Evolutionary conservation across 371 early-diverging fungal genomes (phyloP), one percentile per base, ranked within the genome.

Genomic region (Mortierella sp.): DNA sequence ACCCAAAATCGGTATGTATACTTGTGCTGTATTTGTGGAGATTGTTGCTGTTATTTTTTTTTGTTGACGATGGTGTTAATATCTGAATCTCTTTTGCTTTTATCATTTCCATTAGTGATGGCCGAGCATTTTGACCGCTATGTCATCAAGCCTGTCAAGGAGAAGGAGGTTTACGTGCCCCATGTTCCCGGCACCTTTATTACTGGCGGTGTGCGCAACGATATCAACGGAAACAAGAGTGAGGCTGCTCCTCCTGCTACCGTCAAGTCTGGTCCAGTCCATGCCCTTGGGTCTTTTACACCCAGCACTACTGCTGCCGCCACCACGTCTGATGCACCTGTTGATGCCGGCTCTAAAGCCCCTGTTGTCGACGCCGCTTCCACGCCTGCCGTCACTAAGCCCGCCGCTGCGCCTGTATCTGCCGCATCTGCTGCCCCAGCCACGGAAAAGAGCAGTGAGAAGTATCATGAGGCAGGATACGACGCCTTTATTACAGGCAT

Each of bases 401-500:
- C 50, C 34, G 19, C 72, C 2, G 11, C 54, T 28, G 54, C 55
- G 21, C 11, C 28, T 38, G 54, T 45, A 45, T 45, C 45, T 45
- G 4, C 45, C 28, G 48, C 72, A 3, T 28, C 58, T 28, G 58
- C 13, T 28, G 48, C 13, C 58, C 3, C 60, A 70, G 58, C 10
- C 38, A 28, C 42, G 11, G 73, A n/a, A 48, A 10, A 28, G 24
- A 60, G 82, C 24, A 80, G 84, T 11, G 79, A 82, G 10, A 84
- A 79, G 28, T 84, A 88, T 79, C 95, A 95, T 77, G 94, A 95
- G 75, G 95, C 95, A 28, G 95, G 94, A 6, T 95, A 89, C 76
- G 95, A 95, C 81, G 93, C 95, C 3, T 94, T 92, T 80, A 88
- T 90, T 58, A 95, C 95, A 31, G 95, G 95, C 13, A 89, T 92